Percentiles rank a stretch among this genome's conserved stretches.
Conservation (phyloP, 306 rosid genomes). For the Trifolium pratense region DNA sequence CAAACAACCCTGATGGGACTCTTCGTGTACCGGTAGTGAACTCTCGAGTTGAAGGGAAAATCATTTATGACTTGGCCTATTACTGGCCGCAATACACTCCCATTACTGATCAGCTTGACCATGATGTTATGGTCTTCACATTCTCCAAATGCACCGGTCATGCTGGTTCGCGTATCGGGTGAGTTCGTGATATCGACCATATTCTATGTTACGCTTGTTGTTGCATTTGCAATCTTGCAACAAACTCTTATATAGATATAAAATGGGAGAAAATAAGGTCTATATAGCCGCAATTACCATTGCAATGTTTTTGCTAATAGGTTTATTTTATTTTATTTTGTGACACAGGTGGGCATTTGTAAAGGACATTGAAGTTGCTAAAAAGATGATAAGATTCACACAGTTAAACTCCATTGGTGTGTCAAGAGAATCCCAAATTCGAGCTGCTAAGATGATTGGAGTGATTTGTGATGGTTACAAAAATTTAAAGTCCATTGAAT, state of each 20-base stretch:
- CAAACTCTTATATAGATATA: too few relatives aligned
- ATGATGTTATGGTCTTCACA: constrained; percentile 83
- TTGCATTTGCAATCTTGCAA: neutral
- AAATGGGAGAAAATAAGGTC: neutral
- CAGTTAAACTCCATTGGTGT: constrained; percentile 74
- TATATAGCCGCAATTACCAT: neutral
- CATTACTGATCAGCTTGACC: constrained; percentile 56
- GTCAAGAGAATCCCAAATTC: constrained; percentile 75
- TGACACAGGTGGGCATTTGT: constrained; percentile 75
- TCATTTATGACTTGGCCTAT: constrained; percentile 77
- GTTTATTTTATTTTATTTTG: neutral
- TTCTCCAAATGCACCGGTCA: constrained; percentile 91
- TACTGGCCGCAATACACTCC: constrained; percentile 91
- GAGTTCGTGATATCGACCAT: neutral
- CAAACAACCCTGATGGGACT: constrained; percentile 84
- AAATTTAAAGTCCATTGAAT: constrained; percentile 36
- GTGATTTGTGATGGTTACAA: constrained; percentile 64
- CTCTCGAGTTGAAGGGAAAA: constrained; percentile 44
- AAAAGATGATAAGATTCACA: constrained; percentile 63
- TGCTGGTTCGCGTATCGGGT: constrained; percentile 95
- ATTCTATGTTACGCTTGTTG: neutral
- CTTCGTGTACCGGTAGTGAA: constrained; percentile 51
- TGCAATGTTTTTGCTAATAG: neutral
- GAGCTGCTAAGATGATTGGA: constrained; percentile 70
- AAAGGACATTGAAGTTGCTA: constrained; percentile 72